These are phyloP conservation scores for Corylus americana DNA, from an alignment of 306 rosid species.

Conservation along the genomic window DNA sequence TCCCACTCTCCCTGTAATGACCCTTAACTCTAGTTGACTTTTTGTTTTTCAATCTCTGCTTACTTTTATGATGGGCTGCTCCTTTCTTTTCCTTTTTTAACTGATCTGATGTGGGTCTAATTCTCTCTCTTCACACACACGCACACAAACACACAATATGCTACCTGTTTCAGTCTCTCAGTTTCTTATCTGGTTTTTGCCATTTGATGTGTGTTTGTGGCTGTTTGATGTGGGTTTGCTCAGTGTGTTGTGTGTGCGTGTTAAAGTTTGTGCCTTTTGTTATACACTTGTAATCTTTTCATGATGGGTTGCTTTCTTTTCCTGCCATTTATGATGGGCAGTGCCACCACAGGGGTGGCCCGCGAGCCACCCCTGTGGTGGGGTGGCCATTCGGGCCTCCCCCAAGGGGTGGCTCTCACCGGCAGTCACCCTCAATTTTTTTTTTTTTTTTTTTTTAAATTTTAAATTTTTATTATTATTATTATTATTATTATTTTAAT, in stretches of 20 bases:
- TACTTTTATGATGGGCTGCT: not conserved
- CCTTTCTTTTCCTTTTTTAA: not conserved
- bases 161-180: not conserved
- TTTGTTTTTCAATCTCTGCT: not conserved
- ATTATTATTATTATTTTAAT: no score
- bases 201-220: not conserved
- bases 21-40: not conserved
- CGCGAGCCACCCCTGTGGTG: no score
- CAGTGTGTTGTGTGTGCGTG: not conserved
- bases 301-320: constrained; percentile 15
- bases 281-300: constrained; percentile 23
- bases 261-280: constrained; percentile 20
- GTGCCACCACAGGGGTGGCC: no score
- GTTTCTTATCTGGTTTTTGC: not conserved
- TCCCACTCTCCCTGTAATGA: constrained; percentile 41
- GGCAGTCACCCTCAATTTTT: no score
- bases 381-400: no score
- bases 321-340: not conserved
- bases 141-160: not conserved
- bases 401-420: no score
- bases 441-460: no score
- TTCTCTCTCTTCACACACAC: not conserved
- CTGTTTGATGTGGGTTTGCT: not conserved
- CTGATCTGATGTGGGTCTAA: constrained; percentile 1
- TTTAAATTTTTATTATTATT: no score